These are phyloP conservation scores for Colletotrichum costaricense DNA, from an alignment of 2,329 filamentous ascomycete genomes.

Conservation along the genomic window DNA sequence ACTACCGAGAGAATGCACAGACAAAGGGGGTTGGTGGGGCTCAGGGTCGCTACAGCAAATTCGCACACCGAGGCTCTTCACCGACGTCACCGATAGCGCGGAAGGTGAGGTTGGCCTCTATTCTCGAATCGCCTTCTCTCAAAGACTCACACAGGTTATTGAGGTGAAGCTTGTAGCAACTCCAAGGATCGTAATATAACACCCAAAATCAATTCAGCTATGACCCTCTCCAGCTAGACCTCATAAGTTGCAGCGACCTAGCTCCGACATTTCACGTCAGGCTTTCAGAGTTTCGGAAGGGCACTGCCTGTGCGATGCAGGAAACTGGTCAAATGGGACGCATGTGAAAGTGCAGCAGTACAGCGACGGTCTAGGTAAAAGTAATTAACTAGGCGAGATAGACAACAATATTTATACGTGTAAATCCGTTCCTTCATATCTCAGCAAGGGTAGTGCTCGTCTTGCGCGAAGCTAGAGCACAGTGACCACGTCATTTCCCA, in stretches of 20 bases:
- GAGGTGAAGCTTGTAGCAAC: not conserved
- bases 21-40: constrained; percentile 31
- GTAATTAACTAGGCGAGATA: not conserved
- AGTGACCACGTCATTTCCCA: not conserved
- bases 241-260: not conserved
- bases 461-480: not conserved
- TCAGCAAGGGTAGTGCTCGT: not conserved
- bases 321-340: not conserved
- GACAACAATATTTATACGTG: not conserved
- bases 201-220: not conserved
- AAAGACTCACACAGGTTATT: not conserved
- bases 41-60: constrained; percentile 31
- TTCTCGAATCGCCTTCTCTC: not conserved
- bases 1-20: constrained; percentile 24
- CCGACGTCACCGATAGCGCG: constrained; percentile 1
- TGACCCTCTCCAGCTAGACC: not conserved
- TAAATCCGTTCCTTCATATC: not conserved
- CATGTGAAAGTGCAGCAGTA: not conserved
- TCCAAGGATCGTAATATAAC: not conserved
- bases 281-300: not conserved
- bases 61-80: constrained; percentile 14
- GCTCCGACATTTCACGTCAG: not conserved
- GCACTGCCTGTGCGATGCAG: not conserved
- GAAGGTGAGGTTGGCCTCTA: constrained; percentile 4
- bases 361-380: not conserved